phyloP scores from a whole-genome alignment of 1,284 basidiomycete genomes.

The Abortiporus biennis region DNA sequence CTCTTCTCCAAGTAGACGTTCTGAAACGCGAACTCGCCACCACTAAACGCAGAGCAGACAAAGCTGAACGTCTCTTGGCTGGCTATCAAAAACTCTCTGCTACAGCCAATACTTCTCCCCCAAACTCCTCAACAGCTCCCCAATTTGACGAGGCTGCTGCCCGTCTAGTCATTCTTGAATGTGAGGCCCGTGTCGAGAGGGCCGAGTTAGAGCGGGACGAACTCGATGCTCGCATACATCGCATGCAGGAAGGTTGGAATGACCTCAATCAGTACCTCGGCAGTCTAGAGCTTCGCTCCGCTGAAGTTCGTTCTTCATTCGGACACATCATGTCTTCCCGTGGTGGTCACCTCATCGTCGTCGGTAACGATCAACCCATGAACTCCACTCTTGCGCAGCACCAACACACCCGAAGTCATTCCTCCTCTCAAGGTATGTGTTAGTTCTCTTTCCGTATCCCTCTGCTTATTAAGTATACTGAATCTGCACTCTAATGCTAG shows the following conservation, averaged over 20 bases:
- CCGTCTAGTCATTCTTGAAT: slow-evolving; percentile 34
- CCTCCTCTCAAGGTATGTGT: not conserved
- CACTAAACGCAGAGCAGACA: slow-evolving; percentile 40
- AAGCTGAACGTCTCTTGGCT: slow-evolving; percentile 44
- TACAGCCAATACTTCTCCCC: slow-evolving; percentile 10
- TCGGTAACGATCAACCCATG: slow-evolving; percentile 15
- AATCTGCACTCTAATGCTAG: too few species aligned
- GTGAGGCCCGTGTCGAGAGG: slow-evolving; percentile 40
- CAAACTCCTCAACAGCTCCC: slow-evolving; percentile 7
- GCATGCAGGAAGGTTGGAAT: slow-evolving; percentile 45
- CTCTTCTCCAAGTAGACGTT: slow-evolving; percentile 43
- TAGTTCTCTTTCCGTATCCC: slow-evolving; percentile 1
- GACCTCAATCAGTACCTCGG: slow-evolving; percentile 46
- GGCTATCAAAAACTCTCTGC: slow-evolving; percentile 23
- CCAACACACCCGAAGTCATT: not conserved
- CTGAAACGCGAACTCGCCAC: slow-evolving; percentile 43
- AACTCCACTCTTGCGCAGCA: slow-evolving; percentile 6
- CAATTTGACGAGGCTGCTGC: slow-evolving; percentile 23
- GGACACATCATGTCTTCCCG: slow-evolving; percentile 38
- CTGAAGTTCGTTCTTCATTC: slow-evolving; percentile 47
- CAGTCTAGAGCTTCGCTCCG: slow-evolving; percentile 36
- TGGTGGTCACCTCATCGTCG: slow-evolving; percentile 32
- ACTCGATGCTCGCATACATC: slow-evolving; percentile 41
- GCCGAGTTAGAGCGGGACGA: slow-evolving; percentile 54
- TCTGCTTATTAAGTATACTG: too few species aligned